Percentiles rank a stretch among this genome's conserved stretches.
Conservation (phyloP, 805 yeast species). For the Saccharomyces mikatae region DNA sequence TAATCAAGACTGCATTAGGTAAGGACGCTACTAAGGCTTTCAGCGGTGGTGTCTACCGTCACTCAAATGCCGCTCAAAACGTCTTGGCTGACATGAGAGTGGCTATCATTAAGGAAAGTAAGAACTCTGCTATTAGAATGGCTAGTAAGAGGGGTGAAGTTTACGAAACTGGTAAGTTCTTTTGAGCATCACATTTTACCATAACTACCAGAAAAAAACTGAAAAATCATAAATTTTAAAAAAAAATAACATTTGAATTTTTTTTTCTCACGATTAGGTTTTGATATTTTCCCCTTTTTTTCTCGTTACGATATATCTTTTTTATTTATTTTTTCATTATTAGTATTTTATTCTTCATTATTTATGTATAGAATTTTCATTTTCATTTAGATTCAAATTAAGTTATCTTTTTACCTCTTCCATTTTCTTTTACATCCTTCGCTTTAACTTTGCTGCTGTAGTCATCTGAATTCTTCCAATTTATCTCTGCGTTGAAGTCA, state of each 20-base stretch:
- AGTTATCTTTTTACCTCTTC: neutral
- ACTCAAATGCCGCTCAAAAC: slow-evolving; percentile 81
- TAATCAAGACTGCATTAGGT: slow-evolving; percentile 62
- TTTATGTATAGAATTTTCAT: neutral
- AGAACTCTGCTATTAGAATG: slow-evolving; percentile 43
- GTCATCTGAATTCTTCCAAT: too few relatives aligned
- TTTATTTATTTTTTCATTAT: neutral
- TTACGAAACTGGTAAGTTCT: slow-evolving; percentile 13
- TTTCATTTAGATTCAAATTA: neutral
- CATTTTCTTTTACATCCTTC: neutral
- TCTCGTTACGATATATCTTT: neutral
- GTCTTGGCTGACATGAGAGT: slow-evolving; percentile 75
- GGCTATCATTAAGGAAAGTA: slow-evolving; percentile 64
- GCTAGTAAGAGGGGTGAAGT: slow-evolving; percentile 32
- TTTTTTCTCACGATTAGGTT: neutral
- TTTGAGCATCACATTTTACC: neutral
- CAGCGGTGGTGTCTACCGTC: slow-evolving; percentile 80
- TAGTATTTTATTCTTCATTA: neutral
- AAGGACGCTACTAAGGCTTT: slow-evolving; percentile 80
- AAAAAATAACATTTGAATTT: neutral
- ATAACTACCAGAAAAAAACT: neutral
- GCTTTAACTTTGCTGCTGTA: neutral
- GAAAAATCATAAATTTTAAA: neutral
- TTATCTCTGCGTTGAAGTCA: too few relatives aligned
- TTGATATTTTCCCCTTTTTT: neutral